phyloP scores from a whole-genome alignment of 2,329 filamentous ascomycete species.

The Albophoma yamanashiensis region DNA sequence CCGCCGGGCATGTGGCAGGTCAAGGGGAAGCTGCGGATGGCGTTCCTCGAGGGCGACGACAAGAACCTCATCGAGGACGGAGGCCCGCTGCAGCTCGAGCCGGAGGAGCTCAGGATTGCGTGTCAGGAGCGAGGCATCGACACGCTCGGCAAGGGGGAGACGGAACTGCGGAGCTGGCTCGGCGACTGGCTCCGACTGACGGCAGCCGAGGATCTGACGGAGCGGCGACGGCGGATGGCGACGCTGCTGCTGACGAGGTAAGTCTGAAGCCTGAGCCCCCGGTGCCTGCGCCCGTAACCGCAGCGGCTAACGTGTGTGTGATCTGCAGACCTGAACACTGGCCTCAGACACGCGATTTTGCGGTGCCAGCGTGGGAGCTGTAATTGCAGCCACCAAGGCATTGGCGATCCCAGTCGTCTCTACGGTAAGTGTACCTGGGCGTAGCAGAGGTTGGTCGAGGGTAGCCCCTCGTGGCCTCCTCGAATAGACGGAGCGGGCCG shows the following conservation, averaged over 20 bases:
- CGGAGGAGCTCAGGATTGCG: conserved; percentile 57
- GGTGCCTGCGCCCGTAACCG: background rate
- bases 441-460: background rate
- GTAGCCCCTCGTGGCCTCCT: background rate
- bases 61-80: conserved; percentile 52
- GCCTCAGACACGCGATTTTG: conserved; percentile 28
- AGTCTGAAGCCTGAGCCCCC: conserved; percentile 5
- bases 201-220: conserved; percentile 21
- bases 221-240: conserved; percentile 26
- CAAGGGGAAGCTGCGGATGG: conserved; percentile 41
- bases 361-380: conserved; percentile 29
- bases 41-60: conserved; percentile 63
- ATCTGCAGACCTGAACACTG: conserved; percentile 24
- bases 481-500: background rate
- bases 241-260: conserved; percentile 31
- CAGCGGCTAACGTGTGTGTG: conserved; percentile 4
- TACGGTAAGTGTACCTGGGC: background rate
- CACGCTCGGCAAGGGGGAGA: conserved; percentile 44
- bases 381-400: conserved; percentile 7
- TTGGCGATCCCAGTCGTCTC: background rate
- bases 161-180: conserved; percentile 37
- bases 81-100: conserved; percentile 42
- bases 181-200: conserved; percentile 38
- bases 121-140: conserved; percentile 59
- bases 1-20: conserved; percentile 41